Conservation (phyloP, 2,329 filamentous ascomycete genomes). For the Calonectria ilicicola region DNA sequence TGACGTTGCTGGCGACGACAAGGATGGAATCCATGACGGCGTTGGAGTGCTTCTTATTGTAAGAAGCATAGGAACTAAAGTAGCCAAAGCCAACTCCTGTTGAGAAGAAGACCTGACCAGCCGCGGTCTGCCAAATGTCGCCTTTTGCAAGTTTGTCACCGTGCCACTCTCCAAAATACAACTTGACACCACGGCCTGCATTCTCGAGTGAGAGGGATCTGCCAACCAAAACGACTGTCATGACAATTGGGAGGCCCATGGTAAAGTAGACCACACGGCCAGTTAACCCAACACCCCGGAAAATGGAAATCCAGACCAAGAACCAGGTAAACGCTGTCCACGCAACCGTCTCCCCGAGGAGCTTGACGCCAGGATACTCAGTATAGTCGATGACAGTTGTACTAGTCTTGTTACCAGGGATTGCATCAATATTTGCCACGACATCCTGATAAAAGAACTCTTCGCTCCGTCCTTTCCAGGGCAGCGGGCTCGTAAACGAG, state of each 20-base stretch:
- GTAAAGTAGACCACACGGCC: constrained; percentile 71
- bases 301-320: constrained; percentile 69
- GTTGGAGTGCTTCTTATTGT: constrained; percentile 68
- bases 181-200: constrained; percentile 62
- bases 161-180: constrained; percentile 61
- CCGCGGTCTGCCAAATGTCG: constrained; percentile 69
- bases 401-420: constrained; percentile 53
- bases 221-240: constrained; percentile 67
- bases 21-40: constrained; percentile 70
- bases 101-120: constrained; percentile 71
- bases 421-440: constrained; percentile 59
- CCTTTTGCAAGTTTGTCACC: constrained; percentile 62
- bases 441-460: constrained; percentile 66
- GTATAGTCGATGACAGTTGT: constrained; percentile 56
- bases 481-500: constrained; percentile 66
- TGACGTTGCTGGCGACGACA: constrained; percentile 65
- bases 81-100: constrained; percentile 70
- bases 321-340: constrained; percentile 72
- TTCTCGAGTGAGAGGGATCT: constrained; percentile 66
- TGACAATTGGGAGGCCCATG: constrained; percentile 70
- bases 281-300: constrained; percentile 68
- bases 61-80: constrained; percentile 69
- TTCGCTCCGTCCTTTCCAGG: constrained; percentile 63
- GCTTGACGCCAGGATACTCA: constrained; percentile 56
- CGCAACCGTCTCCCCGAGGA: constrained; percentile 68